Percentiles rank a stretch among this genome's conserved stretches.
phyloP scores from a whole-genome alignment of 176 grass and related monocot genomes.

The bread wheat (Triticum aestivum) region DNA sequence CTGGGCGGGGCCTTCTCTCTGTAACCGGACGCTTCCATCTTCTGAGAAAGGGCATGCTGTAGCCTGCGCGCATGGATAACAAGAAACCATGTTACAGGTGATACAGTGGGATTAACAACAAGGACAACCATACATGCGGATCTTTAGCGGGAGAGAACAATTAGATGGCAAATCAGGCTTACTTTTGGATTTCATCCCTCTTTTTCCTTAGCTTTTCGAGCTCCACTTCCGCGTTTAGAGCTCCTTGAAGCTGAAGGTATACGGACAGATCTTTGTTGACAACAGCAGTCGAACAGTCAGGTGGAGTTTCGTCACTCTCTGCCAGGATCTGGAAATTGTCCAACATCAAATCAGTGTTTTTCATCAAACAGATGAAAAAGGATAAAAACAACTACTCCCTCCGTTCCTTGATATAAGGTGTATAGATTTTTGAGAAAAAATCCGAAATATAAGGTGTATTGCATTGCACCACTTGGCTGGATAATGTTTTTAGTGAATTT shows the following conservation, averaged over 20 bases:
- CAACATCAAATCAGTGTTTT: conserved; percentile 2
- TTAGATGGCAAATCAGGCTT: background rate
- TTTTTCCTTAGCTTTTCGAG: conserved; percentile 74
- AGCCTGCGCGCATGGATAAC: conserved; percentile 36
- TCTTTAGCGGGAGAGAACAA: background rate
- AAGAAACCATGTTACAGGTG: background rate
- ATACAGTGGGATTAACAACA: background rate
- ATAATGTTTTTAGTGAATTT: too few relatives aligned
- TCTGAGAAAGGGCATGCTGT: conserved; percentile 47
- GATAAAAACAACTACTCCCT: background rate
- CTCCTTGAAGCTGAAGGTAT: conserved; percentile 87
- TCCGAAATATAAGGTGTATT: too few relatives aligned
- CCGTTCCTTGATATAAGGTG: too few relatives aligned
- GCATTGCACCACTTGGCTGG: too few relatives aligned
- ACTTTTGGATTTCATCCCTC: conserved; percentile 75
- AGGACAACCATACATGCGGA: background rate
- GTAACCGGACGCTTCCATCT: conserved; percentile 58
- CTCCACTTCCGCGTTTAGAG: conserved; percentile 74
- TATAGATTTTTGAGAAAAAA: too few relatives aligned
- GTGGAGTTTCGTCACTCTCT: conserved; percentile 48
- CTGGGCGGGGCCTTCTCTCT: conserved; percentile 71
- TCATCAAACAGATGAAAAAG: background rate
- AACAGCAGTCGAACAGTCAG: conserved; percentile 72
- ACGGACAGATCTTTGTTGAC: conserved; percentile 79
- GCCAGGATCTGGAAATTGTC: conserved; percentile 46